phyloP scores from a whole-genome alignment of 176 grass and related monocot species.

The Poa annua region DNA sequence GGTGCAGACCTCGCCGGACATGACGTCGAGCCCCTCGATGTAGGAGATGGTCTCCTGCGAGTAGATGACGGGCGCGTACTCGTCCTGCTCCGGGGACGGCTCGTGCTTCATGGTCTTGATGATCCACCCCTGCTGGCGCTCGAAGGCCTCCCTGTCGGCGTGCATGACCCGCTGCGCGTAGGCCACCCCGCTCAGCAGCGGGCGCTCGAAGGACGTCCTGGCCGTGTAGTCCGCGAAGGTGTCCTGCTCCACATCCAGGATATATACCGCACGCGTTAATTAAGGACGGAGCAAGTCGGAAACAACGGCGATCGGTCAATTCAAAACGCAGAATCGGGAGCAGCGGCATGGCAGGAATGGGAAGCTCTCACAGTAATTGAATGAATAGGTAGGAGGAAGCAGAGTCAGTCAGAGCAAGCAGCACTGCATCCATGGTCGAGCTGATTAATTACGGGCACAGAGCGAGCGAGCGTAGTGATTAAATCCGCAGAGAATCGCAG shows the following conservation, averaged over 20 bases:
- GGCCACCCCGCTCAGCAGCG: slow-evolving; percentile 83
- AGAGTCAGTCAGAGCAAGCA: not conserved
- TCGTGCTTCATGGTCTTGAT: slow-evolving; percentile 97
- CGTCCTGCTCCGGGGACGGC: slow-evolving; percentile 79
- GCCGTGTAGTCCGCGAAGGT: slow-evolving; percentile 88
- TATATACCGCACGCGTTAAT: slow-evolving; percentile 13
- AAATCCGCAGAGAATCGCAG: not conserved
- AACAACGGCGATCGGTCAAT: not conserved
- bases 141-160: slow-evolving; percentile 67
- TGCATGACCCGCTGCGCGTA: slow-evolving; percentile 88
- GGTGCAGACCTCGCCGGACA: slow-evolving; percentile 70
- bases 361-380: not conserved
- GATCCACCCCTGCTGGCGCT: slow-evolving; percentile 85
- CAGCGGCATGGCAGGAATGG: too few relatives aligned
- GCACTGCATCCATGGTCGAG: slow-evolving; percentile 29
- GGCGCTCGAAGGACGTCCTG: slow-evolving; percentile 87
- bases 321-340: not conserved
- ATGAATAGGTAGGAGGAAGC: not conserved
- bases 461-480: not conserved
- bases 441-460: slow-evolving; percentile 30
- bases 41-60: slow-evolving; percentile 97
- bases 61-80: slow-evolving; percentile 93
- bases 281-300: slow-evolving; percentile 18
- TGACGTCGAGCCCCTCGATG: slow-evolving; percentile 95
- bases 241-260: slow-evolving; percentile 38